Evolutionary conservation across 2,329 filamentous ascomycete genomes (phyloP).

Genomic region (Aspergillus sp.): DNA sequence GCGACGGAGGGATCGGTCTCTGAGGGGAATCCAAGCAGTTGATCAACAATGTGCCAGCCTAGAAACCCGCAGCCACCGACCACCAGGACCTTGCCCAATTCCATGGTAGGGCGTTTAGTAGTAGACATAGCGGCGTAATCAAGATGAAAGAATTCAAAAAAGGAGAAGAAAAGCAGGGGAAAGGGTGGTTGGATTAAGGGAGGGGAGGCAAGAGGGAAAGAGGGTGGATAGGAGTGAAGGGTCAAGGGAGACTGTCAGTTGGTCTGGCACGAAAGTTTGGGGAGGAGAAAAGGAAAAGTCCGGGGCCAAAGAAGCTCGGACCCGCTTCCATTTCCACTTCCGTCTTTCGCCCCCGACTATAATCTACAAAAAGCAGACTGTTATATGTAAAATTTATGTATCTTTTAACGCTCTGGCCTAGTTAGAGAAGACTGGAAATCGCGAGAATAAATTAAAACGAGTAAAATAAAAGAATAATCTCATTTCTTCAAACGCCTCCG

Average conservation of each 20-base stretch:
- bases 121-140: conserved; percentile 27
- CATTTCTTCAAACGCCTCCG: neutral
- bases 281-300: neutral
- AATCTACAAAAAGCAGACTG: neutral
- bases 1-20: conserved; percentile 41
- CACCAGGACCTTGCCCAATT: conserved; percentile 70
- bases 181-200: neutral
- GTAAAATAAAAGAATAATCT: neutral
- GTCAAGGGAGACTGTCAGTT: neutral
- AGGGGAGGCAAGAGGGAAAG: neutral
- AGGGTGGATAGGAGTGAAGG: neutral
- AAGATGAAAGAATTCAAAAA: neutral
- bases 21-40: conserved; percentile 63
- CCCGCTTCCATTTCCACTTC: no score
- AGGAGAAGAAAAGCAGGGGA: neutral
- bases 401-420: neutral
- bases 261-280: neutral
- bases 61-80: conserved; percentile 84
- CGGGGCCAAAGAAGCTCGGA: neutral
- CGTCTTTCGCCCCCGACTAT: neutral
- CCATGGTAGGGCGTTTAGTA: conserved; percentile 31
- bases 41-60: conserved; percentile 76
- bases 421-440: no score
- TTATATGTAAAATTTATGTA: neutral
- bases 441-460: neutral